Evolutionary conservation across 2,329 filamentous ascomycete species (phyloP).

Genomic region (Ceratocystis albifundus): DNA sequence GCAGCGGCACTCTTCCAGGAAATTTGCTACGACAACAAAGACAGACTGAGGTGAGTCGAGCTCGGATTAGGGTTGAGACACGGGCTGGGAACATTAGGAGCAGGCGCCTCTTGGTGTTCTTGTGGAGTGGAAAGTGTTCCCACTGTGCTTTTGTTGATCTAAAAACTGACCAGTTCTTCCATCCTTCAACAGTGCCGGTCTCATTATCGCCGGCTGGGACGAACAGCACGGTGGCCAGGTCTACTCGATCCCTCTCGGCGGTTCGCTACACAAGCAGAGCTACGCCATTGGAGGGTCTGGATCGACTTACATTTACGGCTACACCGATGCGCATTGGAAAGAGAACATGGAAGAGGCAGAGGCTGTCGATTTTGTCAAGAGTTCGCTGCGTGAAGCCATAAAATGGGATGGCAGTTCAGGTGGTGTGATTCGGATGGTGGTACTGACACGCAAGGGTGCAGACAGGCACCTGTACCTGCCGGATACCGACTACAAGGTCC

Average conservation of each 20-base stretch:
- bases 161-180: neutral
- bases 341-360: conserved; percentile 90
- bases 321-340: conserved; percentile 92
- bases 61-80: neutral
- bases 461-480: conserved; percentile 92
- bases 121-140: neutral
- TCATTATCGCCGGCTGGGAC: conserved; percentile 98
- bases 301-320: conserved; percentile 98
- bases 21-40: conserved; percentile 96
- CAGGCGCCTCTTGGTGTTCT: neutral
- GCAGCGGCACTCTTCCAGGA: conserved; percentile 96
- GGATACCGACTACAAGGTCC: conserved; percentile 71
- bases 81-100: neutral
- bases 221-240: conserved; percentile 90
- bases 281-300: conserved; percentile 95
- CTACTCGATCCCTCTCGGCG: conserved; percentile 91
- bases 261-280: conserved; percentile 91
- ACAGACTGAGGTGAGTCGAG: conserved; percentile 66
- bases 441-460: conserved; percentile 79
- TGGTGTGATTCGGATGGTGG: conserved; percentile 95
- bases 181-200: conserved; percentile 59
- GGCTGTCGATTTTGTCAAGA: conserved; percentile 86
- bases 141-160: neutral
- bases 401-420: conserved; percentile 99
- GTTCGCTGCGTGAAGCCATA: conserved; percentile 82